phyloP scores from a whole-genome alignment of 768 basidiomycete species.

The Pulveroboletus frians region DNA sequence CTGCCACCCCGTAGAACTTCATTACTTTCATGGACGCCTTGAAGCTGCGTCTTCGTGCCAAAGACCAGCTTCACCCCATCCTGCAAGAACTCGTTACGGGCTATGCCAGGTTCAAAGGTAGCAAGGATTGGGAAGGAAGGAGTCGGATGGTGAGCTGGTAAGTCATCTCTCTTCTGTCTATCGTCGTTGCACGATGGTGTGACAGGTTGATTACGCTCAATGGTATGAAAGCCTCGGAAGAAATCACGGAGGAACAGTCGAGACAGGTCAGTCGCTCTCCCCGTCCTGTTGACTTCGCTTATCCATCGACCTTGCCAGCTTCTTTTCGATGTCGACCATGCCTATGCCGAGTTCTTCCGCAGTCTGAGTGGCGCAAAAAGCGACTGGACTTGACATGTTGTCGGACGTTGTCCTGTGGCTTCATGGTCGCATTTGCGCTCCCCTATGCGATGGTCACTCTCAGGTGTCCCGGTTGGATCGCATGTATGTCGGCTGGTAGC shows the following conservation, averaged over 20 bases:
- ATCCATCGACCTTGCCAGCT: constrained; percentile 43
- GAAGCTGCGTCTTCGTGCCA: too few relatives aligned
- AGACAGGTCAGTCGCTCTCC: constrained; percentile 57
- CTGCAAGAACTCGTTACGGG: constrained; percentile 78
- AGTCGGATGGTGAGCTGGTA: constrained; percentile 88
- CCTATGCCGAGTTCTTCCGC: constrained; percentile 90
- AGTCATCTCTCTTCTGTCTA: constrained; percentile 19
- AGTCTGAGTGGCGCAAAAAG: constrained; percentile 50
- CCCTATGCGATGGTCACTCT: not conserved
- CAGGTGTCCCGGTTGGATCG: not conserved
- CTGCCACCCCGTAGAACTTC: too few relatives aligned
- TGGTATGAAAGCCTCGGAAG: constrained; percentile 94
- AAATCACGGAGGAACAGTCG: constrained; percentile 92
- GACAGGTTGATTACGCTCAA: constrained; percentile 91
- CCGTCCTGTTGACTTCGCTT: not conserved
- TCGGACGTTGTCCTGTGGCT: not conserved
- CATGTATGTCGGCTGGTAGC: not conserved
- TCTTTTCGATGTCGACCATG: constrained; percentile 94
- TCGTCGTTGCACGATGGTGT: not conserved
- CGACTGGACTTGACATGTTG: constrained; percentile 16
- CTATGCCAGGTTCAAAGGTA: constrained; percentile 90
- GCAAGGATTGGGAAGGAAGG: constrained; percentile 94
- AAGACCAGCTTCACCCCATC: too few relatives aligned
- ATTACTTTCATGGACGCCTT: too few relatives aligned
- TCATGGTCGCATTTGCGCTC: not conserved